Base-by-base conservation (phyloP, 495 filamentous ascomycete genomes). In the Thermochaetoides thermophila region DNA sequence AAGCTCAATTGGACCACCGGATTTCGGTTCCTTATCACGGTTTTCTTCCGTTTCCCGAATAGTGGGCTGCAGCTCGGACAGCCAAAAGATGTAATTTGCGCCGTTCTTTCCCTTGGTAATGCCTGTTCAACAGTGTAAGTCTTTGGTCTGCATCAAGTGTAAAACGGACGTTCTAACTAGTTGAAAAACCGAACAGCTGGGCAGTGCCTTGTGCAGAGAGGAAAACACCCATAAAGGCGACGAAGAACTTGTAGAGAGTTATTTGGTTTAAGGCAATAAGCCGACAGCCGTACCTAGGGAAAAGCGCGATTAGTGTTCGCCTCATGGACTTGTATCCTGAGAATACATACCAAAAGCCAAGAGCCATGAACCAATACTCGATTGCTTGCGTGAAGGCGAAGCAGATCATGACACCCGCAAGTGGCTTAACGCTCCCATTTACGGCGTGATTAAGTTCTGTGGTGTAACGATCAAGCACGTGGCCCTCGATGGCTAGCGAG, bases 351-450 rank as follows among this genome's bases (percentile, higher is more conserved):
- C 71, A 74, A 34, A 76, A 74, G 3, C 62, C 67, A 5, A 76
- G 48, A 0, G 66, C 72, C 48, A 68, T 59, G 29, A 56, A 55
- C 26, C 64, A 57, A 25, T 58, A 53, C 31, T 59, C 71, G 27
- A 89, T 59, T 3, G 73, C 71, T 52, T 94, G 84, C 4, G 81
- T 79, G 12, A 72, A 57, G 2, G 82, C 83, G 45, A 91, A 95
- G 1, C 91, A 65, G 3, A 63, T 42, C 14, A 81, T 84, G 4
- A 78, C 77, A 38, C 65, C 71, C 29, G 77, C 27, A 5, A 85
- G 66, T 1, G 76, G 82, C 5, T 64, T 55, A 35, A 92, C 50
- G 30, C 73, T 80, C 11, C 63, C 61, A 19, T 60, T 65, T 46
- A 50, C 42, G 7, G 92, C 84, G 2, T 49, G 47, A 1, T 66